Conservation (phyloP, 1,284 basidiomycete genomes). For the Moniliella sp. region DNA sequence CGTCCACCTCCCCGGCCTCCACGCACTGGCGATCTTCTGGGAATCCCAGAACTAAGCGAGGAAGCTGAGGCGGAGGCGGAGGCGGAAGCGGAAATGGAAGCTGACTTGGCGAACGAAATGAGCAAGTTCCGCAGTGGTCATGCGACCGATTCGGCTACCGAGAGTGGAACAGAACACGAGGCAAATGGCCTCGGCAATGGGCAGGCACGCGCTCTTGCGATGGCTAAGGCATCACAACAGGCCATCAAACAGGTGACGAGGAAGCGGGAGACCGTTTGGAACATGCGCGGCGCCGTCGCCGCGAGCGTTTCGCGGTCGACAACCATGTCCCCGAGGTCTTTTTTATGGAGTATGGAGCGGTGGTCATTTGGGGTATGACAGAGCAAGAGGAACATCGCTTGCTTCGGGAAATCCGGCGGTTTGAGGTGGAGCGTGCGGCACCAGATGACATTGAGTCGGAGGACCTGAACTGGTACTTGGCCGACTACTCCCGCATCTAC, state of each 20-base stretch:
- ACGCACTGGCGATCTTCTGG: slow-evolving; percentile 23
- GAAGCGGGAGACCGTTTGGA: slow-evolving; percentile 2
- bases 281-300: slow-evolving; percentile 6
- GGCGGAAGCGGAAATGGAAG: not conserved
- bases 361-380: slow-evolving; percentile 93
- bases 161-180: no score
- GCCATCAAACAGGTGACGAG: not conserved
- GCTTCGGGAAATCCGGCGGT: slow-evolving; percentile 58
- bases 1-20: no score
- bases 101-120: no score
- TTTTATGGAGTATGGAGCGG: slow-evolving; percentile 69
- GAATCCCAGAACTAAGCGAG: slow-evolving; percentile 19
- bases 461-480: slow-evolving; percentile 88
- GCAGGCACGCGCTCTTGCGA: no score
- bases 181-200: slow-evolving; percentile 2
- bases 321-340: slow-evolving; percentile 38
- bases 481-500: slow-evolving; percentile 85
- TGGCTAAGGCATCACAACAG: slow-evolving; percentile 1
- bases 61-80: not conserved
- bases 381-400: slow-evolving; percentile 72
- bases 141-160: no score
- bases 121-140: not conserved
- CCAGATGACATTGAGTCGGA: slow-evolving; percentile 51
- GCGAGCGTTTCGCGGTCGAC: slow-evolving; percentile 12
- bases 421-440: slow-evolving; percentile 63